A percentile compares a stretch with the other conserved stretches of the same genome.
Evolutionary conservation across 2,329 filamentous ascomycete species (phyloP).

Genomic region (Pyrenophora graminea): DNA sequence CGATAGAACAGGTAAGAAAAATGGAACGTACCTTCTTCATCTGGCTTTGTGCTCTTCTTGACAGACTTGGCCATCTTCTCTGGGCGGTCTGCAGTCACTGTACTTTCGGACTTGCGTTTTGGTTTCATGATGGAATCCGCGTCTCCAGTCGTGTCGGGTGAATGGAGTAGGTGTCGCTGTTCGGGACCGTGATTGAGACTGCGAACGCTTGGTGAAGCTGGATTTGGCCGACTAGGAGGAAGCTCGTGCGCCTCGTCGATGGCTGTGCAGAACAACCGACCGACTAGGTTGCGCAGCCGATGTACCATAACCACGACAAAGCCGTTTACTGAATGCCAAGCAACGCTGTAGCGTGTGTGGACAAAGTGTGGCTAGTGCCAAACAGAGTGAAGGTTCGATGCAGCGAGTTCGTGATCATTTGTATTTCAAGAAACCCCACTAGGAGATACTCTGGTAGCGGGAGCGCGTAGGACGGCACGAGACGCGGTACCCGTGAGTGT

Average conservation of each 20-base stretch:
- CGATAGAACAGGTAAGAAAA: neutral
- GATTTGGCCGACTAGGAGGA: constrained; percentile 2
- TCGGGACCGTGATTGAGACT: neutral
- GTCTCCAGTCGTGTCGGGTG: constrained; percentile 2
- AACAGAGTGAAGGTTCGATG: neutral
- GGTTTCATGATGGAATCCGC: constrained; percentile 10
- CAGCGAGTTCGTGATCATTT: neutral
- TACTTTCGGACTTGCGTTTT: constrained; percentile 14
- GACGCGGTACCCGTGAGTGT: neutral
- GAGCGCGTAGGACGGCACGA: too few species aligned
- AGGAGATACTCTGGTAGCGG: too few species aligned
- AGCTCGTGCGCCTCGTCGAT: constrained; percentile 14
- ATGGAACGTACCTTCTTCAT: constrained; percentile 3
- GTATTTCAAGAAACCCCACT: too few species aligned
- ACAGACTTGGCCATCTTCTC: constrained; percentile 7
- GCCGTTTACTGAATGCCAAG: constrained; percentile 4
- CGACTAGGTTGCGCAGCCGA: neutral
- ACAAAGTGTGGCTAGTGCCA: neutral
- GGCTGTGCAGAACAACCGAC: constrained; percentile 10
- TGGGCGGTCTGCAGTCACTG: neutral
- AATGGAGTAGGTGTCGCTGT: neutral
- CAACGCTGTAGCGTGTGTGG: constrained; percentile 4
- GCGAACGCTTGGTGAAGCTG: neutral
- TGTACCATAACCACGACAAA: constrained; percentile 11
- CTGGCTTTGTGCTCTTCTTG: constrained; percentile 3